phyloP scores from a whole-genome alignment of 768 basidiomycete species.

The Termitomyces sp. region DNA sequence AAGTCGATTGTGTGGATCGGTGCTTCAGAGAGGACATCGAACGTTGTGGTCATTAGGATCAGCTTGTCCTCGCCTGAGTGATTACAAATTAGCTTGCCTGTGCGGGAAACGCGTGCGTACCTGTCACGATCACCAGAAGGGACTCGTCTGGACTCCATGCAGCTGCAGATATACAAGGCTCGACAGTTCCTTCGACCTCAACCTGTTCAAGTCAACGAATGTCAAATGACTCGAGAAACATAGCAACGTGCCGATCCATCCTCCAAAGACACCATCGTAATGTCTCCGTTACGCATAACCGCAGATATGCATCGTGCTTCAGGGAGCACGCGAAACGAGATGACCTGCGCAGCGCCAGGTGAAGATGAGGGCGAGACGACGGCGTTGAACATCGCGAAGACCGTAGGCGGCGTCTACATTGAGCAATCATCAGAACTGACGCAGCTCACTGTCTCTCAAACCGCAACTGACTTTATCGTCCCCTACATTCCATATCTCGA shows the following conservation, averaged over 20 bases:
- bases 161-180: constrained; percentile 76
- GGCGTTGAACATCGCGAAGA: constrained; percentile 34
- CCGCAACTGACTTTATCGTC: constrained; percentile 15
- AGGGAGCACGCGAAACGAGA: constrained; percentile 64
- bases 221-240: constrained; percentile 12
- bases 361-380: constrained; percentile 22
- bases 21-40: constrained; percentile 83
- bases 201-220: constrained; percentile 32
- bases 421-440: constrained; percentile 6
- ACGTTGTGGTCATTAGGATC: constrained; percentile 82
- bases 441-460: not conserved
- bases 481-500: constrained; percentile 52
- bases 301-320: constrained; percentile 65
- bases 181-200: constrained; percentile 84
- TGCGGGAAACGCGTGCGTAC: constrained; percentile 28
- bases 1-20: constrained; percentile 71
- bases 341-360: constrained; percentile 39
- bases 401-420: constrained; percentile 13
- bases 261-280: constrained; percentile 59
- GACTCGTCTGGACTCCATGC: constrained; percentile 93
- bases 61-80: constrained; percentile 66
- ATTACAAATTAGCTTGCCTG: not conserved
- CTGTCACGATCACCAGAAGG: constrained; percentile 76
- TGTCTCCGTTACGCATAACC: constrained; percentile 78
- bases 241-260: constrained; percentile 35